Evolutionary conservation across 106 monocot species (phyloP).

Genomic region (Ottelia alismoides): DNA sequence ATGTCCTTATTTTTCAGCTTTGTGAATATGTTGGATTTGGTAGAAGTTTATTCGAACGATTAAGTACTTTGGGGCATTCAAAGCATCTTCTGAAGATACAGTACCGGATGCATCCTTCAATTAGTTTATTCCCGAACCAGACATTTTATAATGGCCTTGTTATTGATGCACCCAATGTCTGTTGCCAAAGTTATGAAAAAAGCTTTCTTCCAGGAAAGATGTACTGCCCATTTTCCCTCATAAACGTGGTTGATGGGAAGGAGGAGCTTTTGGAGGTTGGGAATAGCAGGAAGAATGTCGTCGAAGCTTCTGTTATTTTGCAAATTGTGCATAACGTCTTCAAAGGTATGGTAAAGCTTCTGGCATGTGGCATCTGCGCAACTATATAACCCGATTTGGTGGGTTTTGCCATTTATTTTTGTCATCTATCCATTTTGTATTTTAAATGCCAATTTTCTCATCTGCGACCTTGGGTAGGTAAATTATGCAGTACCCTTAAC

Average conservation of each 20-base stretch:
- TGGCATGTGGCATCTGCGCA: too few species aligned
- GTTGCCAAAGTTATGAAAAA: not conserved
- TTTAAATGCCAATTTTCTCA: too few species aligned
- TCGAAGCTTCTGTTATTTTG: conserved; percentile 38
- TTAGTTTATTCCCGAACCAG: conserved; percentile 54
- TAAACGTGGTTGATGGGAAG: conserved; percentile 27
- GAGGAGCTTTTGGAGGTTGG: conserved; percentile 25
- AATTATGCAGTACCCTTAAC: too few species aligned
- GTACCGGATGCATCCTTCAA: conserved; percentile 76
- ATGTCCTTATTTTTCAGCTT: conserved; percentile 18
- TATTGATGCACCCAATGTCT: conserved; percentile 36
- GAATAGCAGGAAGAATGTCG: conserved; percentile 39
- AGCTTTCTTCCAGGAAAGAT: conserved; percentile 20
- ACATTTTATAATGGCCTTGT: conserved; percentile 38
- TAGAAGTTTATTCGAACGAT: conserved; percentile 56
- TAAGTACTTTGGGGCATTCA: conserved; percentile 39
- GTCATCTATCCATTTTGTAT: too few species aligned
- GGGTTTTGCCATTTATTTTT: too few species aligned
- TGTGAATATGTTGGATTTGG: conserved; percentile 32
- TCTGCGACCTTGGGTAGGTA: too few species aligned
- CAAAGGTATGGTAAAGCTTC: conserved; percentile 16
- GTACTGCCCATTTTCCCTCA: conserved; percentile 38
- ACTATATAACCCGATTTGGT: too few species aligned
- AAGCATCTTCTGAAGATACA: conserved; percentile 56
- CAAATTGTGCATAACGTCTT: conserved; percentile 25